Conservation (phyloP, 148 eudicot genomes). For the Rheum nobile region DNA sequence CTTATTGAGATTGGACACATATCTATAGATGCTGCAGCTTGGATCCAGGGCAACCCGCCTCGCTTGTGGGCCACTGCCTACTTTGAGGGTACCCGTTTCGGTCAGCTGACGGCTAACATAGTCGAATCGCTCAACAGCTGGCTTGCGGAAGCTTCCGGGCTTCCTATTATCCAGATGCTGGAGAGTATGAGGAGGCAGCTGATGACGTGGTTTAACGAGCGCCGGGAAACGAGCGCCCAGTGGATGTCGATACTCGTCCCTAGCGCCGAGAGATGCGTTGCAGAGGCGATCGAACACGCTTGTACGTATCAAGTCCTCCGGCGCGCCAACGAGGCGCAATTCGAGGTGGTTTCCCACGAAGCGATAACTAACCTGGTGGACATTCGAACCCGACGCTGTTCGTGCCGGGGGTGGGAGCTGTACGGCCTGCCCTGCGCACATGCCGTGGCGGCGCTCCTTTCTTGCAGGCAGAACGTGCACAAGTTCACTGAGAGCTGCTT, state of each 20-base stretch:
- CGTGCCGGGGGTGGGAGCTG: slow-evolving; percentile 40
- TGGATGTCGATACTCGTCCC: slow-evolving; percentile 46
- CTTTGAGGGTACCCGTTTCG: slow-evolving; percentile 50
- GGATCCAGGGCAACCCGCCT: slow-evolving; percentile 35
- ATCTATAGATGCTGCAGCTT: slow-evolving; percentile 37
- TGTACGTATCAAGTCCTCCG: slow-evolving; percentile 40
- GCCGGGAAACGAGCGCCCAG: slow-evolving; percentile 38
- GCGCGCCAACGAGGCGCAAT: slow-evolving; percentile 44
- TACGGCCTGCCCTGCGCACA: slow-evolving; percentile 51
- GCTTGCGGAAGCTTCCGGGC: slow-evolving; percentile 44
- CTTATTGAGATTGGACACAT: slow-evolving; percentile 29
- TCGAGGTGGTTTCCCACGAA: slow-evolving; percentile 40
- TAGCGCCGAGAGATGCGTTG: slow-evolving; percentile 32
- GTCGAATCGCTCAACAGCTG: slow-evolving; percentile 28
- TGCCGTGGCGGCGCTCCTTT: slow-evolving; percentile 42
- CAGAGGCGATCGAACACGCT: slow-evolving; percentile 42
- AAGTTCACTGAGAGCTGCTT: slow-evolving; percentile 42
- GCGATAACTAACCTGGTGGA: slow-evolving; percentile 28
- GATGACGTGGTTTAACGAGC: slow-evolving; percentile 56
- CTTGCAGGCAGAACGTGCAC: slow-evolving; percentile 42
- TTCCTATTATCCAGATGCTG: slow-evolving; percentile 46
- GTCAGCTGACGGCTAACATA: slow-evolving; percentile 41
- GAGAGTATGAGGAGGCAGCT: slow-evolving; percentile 42
- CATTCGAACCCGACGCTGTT: slow-evolving; percentile 34
- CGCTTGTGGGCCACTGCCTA: slow-evolving; percentile 52